Conservation (phyloP, 768 basidiomycete genomes). For the Phaffia australis region DNA sequence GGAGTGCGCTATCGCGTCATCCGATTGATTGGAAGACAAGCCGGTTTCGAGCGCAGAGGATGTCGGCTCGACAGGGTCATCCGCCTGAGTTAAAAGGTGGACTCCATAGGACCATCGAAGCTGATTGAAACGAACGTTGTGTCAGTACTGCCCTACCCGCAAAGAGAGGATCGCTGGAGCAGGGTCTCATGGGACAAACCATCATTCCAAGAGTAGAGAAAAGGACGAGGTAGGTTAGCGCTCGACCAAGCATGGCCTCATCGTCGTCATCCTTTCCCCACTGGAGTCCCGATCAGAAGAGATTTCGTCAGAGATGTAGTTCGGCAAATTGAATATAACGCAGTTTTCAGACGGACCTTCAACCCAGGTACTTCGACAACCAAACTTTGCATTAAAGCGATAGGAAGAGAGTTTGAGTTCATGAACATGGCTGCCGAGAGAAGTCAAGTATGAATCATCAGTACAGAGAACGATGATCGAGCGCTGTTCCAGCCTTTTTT, state of each 20-base stretch:
- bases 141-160: not conserved
- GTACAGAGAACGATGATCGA: not conserved
- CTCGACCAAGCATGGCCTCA: conserved; percentile 82
- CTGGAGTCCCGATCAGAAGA: not conserved
- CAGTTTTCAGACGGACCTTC: conserved; percentile 36
- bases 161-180: not conserved
- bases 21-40: not conserved
- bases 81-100: conserved; percentile 53
- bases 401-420: conserved; percentile 90
- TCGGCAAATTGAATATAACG: not conserved
- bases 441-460: conserved; percentile 40
- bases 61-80: conserved; percentile 8
- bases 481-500: conserved; percentile 33
- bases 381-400: conserved; percentile 82
- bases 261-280: conserved; percentile 71
- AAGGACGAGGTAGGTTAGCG: conserved; percentile 76
- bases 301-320: not conserved
- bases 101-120: conserved; percentile 68
- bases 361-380: conserved; percentile 70
- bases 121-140: too few species aligned
- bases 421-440: conserved; percentile 43
- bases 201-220: conserved; percentile 95
- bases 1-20: not conserved
- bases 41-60: conserved; percentile 6
- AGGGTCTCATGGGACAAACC: conserved; percentile 40